These are phyloP conservation scores for Urtica urens DNA, from an alignment of 306 rosid genomes.

Conservation along the genomic window DNA sequence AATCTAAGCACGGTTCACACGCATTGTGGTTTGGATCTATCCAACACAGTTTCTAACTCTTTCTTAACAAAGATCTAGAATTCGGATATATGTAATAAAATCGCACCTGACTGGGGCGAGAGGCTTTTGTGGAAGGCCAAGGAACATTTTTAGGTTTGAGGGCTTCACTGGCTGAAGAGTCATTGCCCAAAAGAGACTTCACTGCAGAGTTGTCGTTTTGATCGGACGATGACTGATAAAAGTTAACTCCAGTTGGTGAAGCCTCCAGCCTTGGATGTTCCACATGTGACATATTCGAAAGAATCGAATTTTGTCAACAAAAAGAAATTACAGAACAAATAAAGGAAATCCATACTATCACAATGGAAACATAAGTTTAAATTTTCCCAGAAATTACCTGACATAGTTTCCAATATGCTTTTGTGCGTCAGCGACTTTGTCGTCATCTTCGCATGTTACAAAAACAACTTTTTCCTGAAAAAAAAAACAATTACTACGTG, in stretches of 20 bases:
- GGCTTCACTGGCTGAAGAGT: constrained; percentile 20
- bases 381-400: constrained; percentile 38
- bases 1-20: too few species aligned
- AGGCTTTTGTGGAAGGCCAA: constrained; percentile 33
- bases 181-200: constrained; percentile 28
- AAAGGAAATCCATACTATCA: constrained; percentile 17
- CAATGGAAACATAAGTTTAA: background rate
- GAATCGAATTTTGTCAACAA: too few species aligned
- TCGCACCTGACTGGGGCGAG: constrained; percentile 40
- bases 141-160: constrained; percentile 21
- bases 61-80: background rate
- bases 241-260: constrained; percentile 49
- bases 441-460: constrained; percentile 91
- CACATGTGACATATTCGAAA: too few species aligned
- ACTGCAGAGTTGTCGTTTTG: constrained; percentile 22
- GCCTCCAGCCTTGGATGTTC: constrained; percentile 73
- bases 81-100: background rate
- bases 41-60: too few species aligned
- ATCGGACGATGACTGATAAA: constrained; percentile 34
- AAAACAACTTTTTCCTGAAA: constrained; percentile 88
- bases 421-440: constrained; percentile 41
- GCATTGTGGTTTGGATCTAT: too few species aligned
- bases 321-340: constrained; percentile 13
- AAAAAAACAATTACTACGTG: constrained; percentile 19
- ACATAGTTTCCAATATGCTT: constrained; percentile 43